Conservation (phyloP, 2,329 filamentous ascomycete species). For the Fusarium duplospermum region DNA sequence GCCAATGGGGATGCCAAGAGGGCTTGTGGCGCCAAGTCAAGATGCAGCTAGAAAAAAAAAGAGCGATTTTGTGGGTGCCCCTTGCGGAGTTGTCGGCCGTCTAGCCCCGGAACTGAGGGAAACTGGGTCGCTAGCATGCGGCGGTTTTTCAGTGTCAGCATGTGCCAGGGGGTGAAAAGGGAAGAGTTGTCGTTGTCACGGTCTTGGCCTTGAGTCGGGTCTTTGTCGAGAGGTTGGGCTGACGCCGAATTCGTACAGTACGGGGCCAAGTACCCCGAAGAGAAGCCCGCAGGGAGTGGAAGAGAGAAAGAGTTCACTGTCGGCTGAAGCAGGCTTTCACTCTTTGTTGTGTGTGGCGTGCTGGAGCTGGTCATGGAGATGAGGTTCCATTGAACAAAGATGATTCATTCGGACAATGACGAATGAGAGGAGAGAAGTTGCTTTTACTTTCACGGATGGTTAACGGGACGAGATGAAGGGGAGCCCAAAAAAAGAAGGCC, state of each 20-base stretch:
- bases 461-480: slow-evolving; percentile 19
- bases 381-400: slow-evolving; percentile 12
- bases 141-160: slow-evolving; percentile 22
- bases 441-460: neutral
- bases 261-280: neutral
- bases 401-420: slow-evolving; percentile 24
- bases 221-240: slow-evolving; percentile 12
- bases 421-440: slow-evolving; percentile 11
- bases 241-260: slow-evolving; percentile 31
- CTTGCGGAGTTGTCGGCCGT: slow-evolving; percentile 27
- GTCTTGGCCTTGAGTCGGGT: slow-evolving; percentile 1
- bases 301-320: neutral
- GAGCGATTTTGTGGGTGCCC: slow-evolving; percentile 36
- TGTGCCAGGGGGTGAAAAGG: slow-evolving; percentile 20
- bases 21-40: slow-evolving; percentile 14
- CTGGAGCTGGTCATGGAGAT: slow-evolving; percentile 8
- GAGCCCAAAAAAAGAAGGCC: slow-evolving; percentile 19
- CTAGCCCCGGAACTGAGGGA: slow-evolving; percentile 25
- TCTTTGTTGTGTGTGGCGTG: slow-evolving; percentile 25
- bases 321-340: neutral
- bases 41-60: slow-evolving; percentile 43
- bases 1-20: slow-evolving; percentile 46
- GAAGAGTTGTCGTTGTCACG: slow-evolving; percentile 3
- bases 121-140: slow-evolving; percentile 36
- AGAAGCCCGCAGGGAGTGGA: neutral